Conservation (phyloP, 2,329 filamentous ascomycete genomes). For the Pestalotiopsis sp. region DNA sequence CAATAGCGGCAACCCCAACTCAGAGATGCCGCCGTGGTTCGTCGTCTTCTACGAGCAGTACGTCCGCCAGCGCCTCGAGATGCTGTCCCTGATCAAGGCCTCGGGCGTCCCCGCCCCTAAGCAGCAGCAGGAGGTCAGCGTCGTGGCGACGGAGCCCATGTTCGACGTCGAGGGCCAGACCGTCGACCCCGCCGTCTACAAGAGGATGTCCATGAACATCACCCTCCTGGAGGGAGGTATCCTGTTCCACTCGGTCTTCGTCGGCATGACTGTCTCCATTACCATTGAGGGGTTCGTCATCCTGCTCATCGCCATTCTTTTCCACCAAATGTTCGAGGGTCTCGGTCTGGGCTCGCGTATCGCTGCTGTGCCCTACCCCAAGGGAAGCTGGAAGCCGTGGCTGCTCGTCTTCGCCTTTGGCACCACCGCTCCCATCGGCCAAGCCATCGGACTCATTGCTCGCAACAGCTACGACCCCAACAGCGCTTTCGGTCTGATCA, state of each 20-base stretch:
- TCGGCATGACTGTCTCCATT: slow-evolving; percentile 73
- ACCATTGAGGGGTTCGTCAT: slow-evolving; percentile 68
- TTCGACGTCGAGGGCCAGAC: slow-evolving; percentile 46
- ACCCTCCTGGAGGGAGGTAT: slow-evolving; percentile 77
- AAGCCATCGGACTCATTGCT: slow-evolving; percentile 62
- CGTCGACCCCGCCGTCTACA: slow-evolving; percentile 49
- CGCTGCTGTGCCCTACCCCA: slow-evolving; percentile 63
- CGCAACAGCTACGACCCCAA: slow-evolving; percentile 62
- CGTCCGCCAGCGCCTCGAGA: slow-evolving; percentile 60
- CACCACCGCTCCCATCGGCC: slow-evolving; percentile 64
- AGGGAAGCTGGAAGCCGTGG: slow-evolving; percentile 60
- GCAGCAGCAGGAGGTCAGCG: slow-evolving; percentile 22
- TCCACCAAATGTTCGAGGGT: slow-evolving; percentile 72
- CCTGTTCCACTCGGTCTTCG: slow-evolving; percentile 77
- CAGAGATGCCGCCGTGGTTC: slow-evolving; percentile 63
- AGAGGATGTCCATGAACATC: slow-evolving; percentile 71
- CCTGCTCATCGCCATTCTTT: slow-evolving; percentile 68
- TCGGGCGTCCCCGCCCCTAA: slow-evolving; percentile 25
- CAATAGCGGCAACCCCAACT: slow-evolving; percentile 18
- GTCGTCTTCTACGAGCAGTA: slow-evolving; percentile 66
- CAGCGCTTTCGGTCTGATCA: slow-evolving; percentile 63
- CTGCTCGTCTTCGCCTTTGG: slow-evolving; percentile 63
- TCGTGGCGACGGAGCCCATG: slow-evolving; percentile 34
- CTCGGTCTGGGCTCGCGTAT: slow-evolving; percentile 73
- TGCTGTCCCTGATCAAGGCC: slow-evolving; percentile 54